Conservation (phyloP, 805 yeast species). For the Wickerhamomyces strasburgensis region DNA sequence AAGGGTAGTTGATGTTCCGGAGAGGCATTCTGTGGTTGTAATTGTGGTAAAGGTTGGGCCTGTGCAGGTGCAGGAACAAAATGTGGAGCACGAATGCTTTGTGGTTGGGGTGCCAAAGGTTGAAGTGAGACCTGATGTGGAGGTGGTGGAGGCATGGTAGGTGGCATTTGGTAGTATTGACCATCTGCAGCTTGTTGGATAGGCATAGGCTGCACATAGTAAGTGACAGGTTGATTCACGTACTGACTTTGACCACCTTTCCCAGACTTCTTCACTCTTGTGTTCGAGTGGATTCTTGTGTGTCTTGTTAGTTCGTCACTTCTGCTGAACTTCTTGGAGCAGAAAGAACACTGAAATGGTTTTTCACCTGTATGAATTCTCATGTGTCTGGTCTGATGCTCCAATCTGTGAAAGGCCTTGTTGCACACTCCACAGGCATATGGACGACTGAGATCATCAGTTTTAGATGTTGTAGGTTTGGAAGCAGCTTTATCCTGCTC, state of each 20-base stretch:
- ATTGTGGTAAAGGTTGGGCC: slow-evolving; percentile 1
- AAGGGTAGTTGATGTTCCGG: slow-evolving; percentile 7
- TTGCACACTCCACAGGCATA: slow-evolving; percentile 81
- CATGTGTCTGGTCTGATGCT: slow-evolving; percentile 88
- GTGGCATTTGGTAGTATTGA: no score
- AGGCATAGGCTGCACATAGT: slow-evolving; percentile 20
- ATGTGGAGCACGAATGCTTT: slow-evolving; percentile 1
- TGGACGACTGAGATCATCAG: slow-evolving; percentile 44
- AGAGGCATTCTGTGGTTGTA: slow-evolving; percentile 8
- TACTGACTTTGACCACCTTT: slow-evolving; percentile 21
- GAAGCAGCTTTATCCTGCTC: no score
- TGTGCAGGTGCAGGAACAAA: neutral
- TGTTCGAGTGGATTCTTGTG: slow-evolving; percentile 70
- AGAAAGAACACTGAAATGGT: slow-evolving; percentile 79
- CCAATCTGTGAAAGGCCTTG: slow-evolving; percentile 82
- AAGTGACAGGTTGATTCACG: slow-evolving; percentile 25
- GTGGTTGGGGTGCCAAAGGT: slow-evolving; percentile 4
- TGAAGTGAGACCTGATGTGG: slow-evolving; percentile 5
- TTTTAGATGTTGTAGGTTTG: neutral
- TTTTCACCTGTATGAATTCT: slow-evolving; percentile 93
- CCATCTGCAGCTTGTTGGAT: neutral
- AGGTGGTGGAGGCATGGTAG: slow-evolving; percentile 1
- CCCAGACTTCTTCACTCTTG: slow-evolving; percentile 38
- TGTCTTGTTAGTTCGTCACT: slow-evolving; percentile 86
- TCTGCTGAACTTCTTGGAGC: slow-evolving; percentile 73